These are phyloP conservation scores for Picocystis sp. DNA, from an alignment of 163 green algal species.

Conservation along the genomic window DNA sequence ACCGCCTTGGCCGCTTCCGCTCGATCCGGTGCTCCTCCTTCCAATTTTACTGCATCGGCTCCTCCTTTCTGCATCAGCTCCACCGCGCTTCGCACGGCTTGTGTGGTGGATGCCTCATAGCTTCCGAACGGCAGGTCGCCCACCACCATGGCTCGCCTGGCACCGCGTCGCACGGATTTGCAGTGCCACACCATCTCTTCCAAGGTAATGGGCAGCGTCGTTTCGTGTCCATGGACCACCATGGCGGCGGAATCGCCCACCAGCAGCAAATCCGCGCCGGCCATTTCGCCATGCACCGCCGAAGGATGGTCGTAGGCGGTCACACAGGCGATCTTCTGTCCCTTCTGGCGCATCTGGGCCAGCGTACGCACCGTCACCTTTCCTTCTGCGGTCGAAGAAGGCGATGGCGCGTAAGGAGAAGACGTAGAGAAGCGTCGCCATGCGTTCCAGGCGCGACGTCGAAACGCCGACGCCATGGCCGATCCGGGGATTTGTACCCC, in stretches of 20 bases:
- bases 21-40: conserved; percentile 56
- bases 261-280: conserved; percentile 26
- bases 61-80: conserved; percentile 87
- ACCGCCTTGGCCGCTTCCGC: conserved; percentile 55
- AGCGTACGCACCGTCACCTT: conserved; percentile 74
- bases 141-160: conserved; percentile 54
- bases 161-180: conserved; percentile 41
- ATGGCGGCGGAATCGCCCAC: conserved; percentile 88
- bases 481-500: too few relatives aligned
- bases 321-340: conserved; percentile 74
- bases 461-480: too few relatives aligned
- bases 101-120: conserved; percentile 49
- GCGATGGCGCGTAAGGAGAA: too few relatives aligned
- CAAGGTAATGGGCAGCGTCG: conserved; percentile 88
- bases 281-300: conserved; percentile 64
- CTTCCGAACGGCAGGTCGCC: conserved; percentile 88
- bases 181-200: conserved; percentile 96
- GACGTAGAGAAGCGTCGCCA: too few relatives aligned
- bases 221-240: conserved; percentile 97
- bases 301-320: conserved; percentile 98
- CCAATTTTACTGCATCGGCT: conserved; percentile 95
- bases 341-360: conserved; percentile 52
- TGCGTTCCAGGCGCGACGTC: too few relatives aligned
- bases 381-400: conserved; percentile 12
- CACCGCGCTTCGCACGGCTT: conserved; percentile 59